Evolutionary conservation across 352 stramenopile genomes (phyloP), one percentile per base, ranked within the genome.

Genomic region (Pythium insidiosum): DNA sequence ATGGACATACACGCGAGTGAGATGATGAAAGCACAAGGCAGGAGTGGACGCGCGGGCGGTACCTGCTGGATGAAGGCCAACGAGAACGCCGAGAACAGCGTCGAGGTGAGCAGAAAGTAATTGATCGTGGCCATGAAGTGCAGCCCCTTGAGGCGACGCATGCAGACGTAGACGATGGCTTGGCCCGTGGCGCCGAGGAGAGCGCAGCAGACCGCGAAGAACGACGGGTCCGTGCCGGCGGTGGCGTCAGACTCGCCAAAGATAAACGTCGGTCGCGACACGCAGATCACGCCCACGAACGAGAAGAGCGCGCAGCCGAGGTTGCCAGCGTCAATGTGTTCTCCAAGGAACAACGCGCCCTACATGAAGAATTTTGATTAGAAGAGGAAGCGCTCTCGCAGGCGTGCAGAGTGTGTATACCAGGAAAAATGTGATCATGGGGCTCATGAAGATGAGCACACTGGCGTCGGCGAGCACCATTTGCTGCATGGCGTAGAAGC

Each of bases 391-490:
- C n/a, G n/a, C n/a, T n/a, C n/a, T n/a, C n/a, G n/a, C n/a, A n/a
- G n/a, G n/a, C n/a, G n/a, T n/a, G n/a, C n/a, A n/a, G n/a, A n/a
- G n/a, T n/a, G 22, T 25, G 50, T 12, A 38, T 31, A 84, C 73
- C 58, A 86, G 51, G 23, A 70, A 62, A 41, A 78, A 84, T 1
- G 58, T 79, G 28, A 83, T 58, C 26, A 89, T 46, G 7, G 77
- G 77, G 25, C 69, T 86, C 25, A 64, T 69, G 30, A 78, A 82
- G n/a, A 81, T 65, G 23, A 89, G 65, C 23, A 72, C 64, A 13
- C 61, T 81, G 7, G 72, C 77, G 43, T 89, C 78, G 11, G 71
- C 73, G 7, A 84, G 53, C 26, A 73, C 61, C 51, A 86, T 59
- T 28, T 74, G 58, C 26, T 73, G 52, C 43, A 87, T 69, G 18